Conservation (phyloP, 768 basidiomycete species). For the Hemileccinum rubropunctum region DNA sequence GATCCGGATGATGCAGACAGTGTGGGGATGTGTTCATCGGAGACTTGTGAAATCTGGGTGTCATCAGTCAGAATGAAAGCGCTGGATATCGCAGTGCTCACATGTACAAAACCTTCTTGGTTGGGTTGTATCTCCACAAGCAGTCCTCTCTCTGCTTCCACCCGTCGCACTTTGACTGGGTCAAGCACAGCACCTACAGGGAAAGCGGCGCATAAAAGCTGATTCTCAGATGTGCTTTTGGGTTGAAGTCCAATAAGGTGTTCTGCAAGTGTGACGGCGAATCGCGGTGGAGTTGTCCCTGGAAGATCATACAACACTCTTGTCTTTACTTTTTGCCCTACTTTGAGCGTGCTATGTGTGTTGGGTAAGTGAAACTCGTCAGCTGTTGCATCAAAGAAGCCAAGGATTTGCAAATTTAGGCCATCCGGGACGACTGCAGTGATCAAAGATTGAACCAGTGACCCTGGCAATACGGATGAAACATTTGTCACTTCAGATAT, state of each 20-base stretch:
- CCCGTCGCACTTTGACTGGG: constrained; percentile 64
- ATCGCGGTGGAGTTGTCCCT: constrained; percentile 67
- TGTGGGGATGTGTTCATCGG: constrained; percentile 87
- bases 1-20: constrained; percentile 67
- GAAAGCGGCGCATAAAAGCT: constrained; percentile 52
- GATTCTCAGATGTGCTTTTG: constrained; percentile 32
- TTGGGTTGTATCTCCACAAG: constrained; percentile 62
- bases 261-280: constrained; percentile 73
- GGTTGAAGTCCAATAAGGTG: constrained; percentile 62
- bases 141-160: constrained; percentile 83
- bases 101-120: constrained; percentile 83
- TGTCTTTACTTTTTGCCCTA: constrained; percentile 77
- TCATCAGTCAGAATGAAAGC: constrained; percentile 1
- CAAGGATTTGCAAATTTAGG: constrained; percentile 83
- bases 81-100: constrained; percentile 38
- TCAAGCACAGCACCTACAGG: constrained; percentile 75
- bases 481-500: constrained; percentile 76
- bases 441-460: constrained; percentile 77
- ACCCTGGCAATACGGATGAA: constrained; percentile 82
- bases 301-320: constrained; percentile 81
- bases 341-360: constrained; percentile 45
- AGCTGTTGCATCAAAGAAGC: constrained; percentile 88
- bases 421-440: constrained; percentile 74
- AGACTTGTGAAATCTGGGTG: constrained; percentile 84
- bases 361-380: constrained; percentile 73